Conservation (phyloP, 2,329 filamentous ascomycete species). For the Magnaporthiopsis incrustans region DNA sequence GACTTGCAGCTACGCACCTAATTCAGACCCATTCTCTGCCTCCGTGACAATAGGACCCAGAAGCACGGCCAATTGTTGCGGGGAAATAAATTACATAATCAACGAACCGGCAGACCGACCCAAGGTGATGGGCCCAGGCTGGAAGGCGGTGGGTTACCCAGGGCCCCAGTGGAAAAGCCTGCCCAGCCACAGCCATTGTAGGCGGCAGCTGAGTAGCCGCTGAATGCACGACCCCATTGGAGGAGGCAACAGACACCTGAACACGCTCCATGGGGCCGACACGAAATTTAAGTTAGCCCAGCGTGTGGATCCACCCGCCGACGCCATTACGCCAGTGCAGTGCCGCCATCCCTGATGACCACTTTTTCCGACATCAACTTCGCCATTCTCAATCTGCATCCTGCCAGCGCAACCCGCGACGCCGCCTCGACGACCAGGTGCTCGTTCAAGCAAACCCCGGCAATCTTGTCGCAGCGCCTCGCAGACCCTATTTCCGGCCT, state of each 20-base stretch:
- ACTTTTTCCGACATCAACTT: conserved; percentile 4
- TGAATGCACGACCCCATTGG: neutral
- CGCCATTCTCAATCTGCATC: conserved; percentile 1
- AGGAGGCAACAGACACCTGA: neutral
- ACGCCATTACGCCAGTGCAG: conserved; percentile 4
- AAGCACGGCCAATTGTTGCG: neutral
- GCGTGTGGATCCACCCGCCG: neutral
- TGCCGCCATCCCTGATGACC: conserved; percentile 6
- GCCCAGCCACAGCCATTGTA: neutral
- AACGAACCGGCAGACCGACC: neutral
- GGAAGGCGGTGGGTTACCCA: neutral
- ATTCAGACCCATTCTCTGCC: neutral
- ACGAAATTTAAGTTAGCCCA: conserved; percentile 1
- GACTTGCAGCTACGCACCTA: neutral
- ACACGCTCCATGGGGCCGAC: neutral
- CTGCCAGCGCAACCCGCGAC: neutral
- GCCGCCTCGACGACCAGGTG: neutral
- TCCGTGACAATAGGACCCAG: neutral
- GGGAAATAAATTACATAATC: neutral
- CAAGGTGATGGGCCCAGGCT: neutral
- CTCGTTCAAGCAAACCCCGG: neutral
- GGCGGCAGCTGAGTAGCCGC: neutral
- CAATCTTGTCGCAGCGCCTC: neutral
- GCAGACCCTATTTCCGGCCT: neutral
- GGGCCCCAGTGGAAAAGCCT: neutral